Conservation (phyloP, 2,329 filamentous ascomycete species). For the Colletotrichum sublineola region DNA sequence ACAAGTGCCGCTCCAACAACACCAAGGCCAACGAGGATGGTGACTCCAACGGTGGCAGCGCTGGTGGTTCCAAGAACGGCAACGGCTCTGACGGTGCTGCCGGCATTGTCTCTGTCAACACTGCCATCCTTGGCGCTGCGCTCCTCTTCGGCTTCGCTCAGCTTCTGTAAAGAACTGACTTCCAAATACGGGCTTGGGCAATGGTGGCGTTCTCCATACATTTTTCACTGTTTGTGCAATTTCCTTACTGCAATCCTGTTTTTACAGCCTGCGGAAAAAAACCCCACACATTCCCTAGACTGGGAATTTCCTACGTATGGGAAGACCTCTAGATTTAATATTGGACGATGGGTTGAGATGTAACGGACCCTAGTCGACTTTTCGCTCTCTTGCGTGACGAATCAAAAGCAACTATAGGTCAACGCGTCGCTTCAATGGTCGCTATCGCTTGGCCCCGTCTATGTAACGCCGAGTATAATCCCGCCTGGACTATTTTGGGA, state of each 20-base stretch:
- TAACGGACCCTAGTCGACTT: conserved; percentile 46
- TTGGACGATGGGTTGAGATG: conserved; percentile 44
- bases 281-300: conserved; percentile 36
- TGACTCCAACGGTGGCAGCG: conserved; percentile 48
- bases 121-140: conserved; percentile 61
- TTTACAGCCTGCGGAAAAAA: conserved; percentile 33
- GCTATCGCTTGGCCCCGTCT: conserved; percentile 7
- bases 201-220: conserved; percentile 44
- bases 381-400: conserved; percentile 46
- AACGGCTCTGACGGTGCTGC: conserved; percentile 56
- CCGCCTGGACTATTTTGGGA: conserved; percentile 29
- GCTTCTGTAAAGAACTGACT: conserved; percentile 60
- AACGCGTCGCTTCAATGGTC: conserved; percentile 19
- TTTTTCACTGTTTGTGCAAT: conserved; percentile 42
- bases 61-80: conserved; percentile 46
- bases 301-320: conserved; percentile 53
- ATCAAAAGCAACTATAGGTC: conserved; percentile 31
- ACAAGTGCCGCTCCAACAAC: conserved; percentile 65
- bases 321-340: conserved; percentile 61
- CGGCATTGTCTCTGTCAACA: conserved; percentile 61
- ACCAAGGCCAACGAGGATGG: conserved; percentile 64
- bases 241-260: conserved; percentile 40
- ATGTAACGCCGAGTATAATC: conserved; percentile 2
- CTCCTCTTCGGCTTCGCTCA: conserved; percentile 63
- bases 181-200: conserved; percentile 38